A percentile compares a stretch with the other conserved stretches of the same genome.
Conservation (phyloP, 179 eudicot genomes). For the Beta macrorhiza region DNA sequence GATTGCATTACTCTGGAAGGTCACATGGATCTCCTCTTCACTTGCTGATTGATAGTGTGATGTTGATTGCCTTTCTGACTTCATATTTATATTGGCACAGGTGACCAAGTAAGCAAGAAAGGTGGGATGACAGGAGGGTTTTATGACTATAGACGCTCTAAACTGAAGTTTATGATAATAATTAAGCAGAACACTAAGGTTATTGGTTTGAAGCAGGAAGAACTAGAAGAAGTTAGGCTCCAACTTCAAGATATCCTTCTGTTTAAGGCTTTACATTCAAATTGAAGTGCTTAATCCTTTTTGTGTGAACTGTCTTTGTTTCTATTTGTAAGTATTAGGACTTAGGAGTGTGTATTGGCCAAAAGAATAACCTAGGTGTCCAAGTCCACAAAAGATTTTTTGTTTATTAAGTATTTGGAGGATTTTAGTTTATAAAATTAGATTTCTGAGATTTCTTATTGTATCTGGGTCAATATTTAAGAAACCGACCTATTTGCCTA, state of each 20-base stretch:
- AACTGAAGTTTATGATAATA: constrained; percentile 76
- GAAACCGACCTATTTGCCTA: background rate
- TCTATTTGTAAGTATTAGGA: constrained; percentile 7
- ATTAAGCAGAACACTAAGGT: constrained; percentile 57
- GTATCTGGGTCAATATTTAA: background rate
- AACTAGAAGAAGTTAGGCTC: constrained; percentile 53
- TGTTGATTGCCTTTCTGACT: constrained; percentile 19
- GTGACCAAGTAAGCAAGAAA: constrained; percentile 99
- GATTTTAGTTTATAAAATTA: background rate
- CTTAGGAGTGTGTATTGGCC: background rate
- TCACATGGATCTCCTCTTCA: constrained; percentile 26
- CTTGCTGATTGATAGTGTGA: constrained; percentile 19
- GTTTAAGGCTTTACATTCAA: constrained; percentile 11
- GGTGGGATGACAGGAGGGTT: constrained; percentile 99
- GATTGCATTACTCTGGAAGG: constrained; percentile 99
- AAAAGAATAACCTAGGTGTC: background rate
- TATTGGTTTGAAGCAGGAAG: constrained; percentile 53
- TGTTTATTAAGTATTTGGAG: background rate
- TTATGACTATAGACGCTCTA: constrained; percentile 89
- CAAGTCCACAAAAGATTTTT: background rate
- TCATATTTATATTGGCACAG: constrained; percentile 42
- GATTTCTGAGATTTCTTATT: background rate
- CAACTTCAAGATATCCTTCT: constrained; percentile 91
- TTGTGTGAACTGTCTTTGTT: constrained; percentile 1
- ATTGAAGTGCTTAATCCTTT: background rate